phyloP scores from a whole-genome alignment of 371 early-diverging fungal genomes.

The Lichtheimia ramosa region DNA sequence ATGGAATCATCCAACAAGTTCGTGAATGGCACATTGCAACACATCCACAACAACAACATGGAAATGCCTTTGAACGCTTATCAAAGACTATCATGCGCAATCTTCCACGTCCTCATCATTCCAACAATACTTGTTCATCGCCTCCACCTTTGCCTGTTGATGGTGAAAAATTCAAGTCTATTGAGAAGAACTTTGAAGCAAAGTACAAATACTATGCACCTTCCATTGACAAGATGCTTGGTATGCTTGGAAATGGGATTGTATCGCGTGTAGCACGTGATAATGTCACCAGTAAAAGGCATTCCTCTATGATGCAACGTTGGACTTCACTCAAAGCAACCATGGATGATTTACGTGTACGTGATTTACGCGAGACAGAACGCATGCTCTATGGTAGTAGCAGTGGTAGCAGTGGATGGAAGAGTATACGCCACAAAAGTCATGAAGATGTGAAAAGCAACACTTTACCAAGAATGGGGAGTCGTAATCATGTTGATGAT shows the following conservation, averaged over 20 bases:
- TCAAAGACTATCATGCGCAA: constrained; percentile 21
- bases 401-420: constrained; percentile 24
- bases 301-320: constrained; percentile 50
- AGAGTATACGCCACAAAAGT: constrained; percentile 31
- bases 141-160: constrained; percentile 36
- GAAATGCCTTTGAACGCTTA: constrained; percentile 14
- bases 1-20: constrained; percentile 47
- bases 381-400: constrained; percentile 15
- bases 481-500: constrained; percentile 8
- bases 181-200: constrained; percentile 63
- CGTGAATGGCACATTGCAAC: constrained; percentile 33
- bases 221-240: constrained; percentile 59
- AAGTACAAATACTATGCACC: constrained; percentile 65
- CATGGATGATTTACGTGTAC: constrained; percentile 50
- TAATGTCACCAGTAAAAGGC: constrained; percentile 41
- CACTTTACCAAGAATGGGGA: constrained; percentile 5
- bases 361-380: constrained; percentile 50
- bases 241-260: constrained; percentile 60
- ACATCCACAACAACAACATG: constrained; percentile 17
- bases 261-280: constrained; percentile 53
- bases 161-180: constrained; percentile 48
- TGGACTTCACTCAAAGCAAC: constrained; percentile 53
- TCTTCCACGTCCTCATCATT: constrained; percentile 15
- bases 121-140: constrained; percentile 13
- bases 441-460: constrained; percentile 19